These are phyloP conservation scores for Globisporangium irregulare DNA, from an alignment of 352 stramenopile species.

Conservation along the genomic window DNA sequence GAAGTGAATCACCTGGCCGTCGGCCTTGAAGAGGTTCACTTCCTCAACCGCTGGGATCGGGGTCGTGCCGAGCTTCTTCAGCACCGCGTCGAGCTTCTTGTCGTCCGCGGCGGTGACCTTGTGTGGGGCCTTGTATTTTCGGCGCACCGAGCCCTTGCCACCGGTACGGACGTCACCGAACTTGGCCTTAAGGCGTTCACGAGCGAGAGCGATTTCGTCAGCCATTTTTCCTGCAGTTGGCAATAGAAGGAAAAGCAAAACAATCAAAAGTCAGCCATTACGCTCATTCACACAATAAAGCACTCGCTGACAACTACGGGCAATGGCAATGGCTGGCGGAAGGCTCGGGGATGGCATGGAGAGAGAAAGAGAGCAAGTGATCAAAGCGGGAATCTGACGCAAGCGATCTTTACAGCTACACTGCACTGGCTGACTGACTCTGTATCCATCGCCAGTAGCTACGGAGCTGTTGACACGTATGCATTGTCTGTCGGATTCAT, in stretches of 20 bases:
- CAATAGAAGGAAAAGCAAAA: neutral
- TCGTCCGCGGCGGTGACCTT: conserved; percentile 94
- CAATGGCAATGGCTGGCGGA: neutral
- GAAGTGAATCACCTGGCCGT: conserved; percentile 99
- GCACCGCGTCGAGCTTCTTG: conserved; percentile 95
- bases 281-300: neutral
- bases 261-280: conserved; percentile 7
- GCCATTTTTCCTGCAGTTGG: conserved; percentile 51
- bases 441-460: conserved; percentile 1
- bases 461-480: neutral
- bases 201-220: conserved; percentile 88
- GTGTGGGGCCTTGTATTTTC: conserved; percentile 95
- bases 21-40: conserved; percentile 99
- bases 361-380: neutral
- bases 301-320: neutral
- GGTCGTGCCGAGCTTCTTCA: conserved; percentile 98
- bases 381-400: neutral
- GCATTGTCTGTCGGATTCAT: neutral
- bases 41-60: conserved; percentile 98
- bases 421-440: neutral
- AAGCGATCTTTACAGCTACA: neutral
- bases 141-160: conserved; percentile 94
- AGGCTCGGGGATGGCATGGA: neutral
- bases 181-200: conserved; percentile 83
- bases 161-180: conserved; percentile 91